These are phyloP conservation scores for Talaromyces adpressus DNA, from an alignment of 495 filamentous ascomycete species.

Conservation along the genomic window DNA sequence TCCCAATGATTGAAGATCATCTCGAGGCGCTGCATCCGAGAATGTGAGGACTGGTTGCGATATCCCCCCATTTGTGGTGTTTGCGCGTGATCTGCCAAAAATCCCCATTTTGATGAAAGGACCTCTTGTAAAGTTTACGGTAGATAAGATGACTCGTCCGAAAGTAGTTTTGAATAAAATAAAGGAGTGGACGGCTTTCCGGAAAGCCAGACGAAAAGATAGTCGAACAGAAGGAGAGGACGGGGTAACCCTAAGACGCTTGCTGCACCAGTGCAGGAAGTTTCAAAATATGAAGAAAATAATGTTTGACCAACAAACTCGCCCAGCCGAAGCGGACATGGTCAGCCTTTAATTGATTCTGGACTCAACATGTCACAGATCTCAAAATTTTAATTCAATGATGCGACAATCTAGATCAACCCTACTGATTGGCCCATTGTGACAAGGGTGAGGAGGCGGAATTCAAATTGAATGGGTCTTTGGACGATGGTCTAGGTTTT, in stretches of 20 bases:
- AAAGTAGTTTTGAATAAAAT: not conserved
- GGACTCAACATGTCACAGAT: not conserved
- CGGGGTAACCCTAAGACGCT: not conserved
- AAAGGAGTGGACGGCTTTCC: slow-evolving; percentile 46
- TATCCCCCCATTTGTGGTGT: slow-evolving; percentile 22
- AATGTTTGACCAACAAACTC: not conserved
- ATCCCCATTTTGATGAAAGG: slow-evolving; percentile 22
- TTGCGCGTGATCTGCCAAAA: slow-evolving; percentile 23
- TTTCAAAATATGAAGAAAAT: not conserved
- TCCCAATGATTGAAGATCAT: slow-evolving; percentile 20
- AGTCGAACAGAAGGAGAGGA: slow-evolving; percentile 11
- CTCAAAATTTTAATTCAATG: not conserved
- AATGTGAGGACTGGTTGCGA: slow-evolving; percentile 29
- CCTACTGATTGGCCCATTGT: not conserved
- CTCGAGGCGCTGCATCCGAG: slow-evolving; percentile 27
- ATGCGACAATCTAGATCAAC: not conserved
- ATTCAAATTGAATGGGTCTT: slow-evolving; percentile 1
- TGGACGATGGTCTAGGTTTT: not conserved
- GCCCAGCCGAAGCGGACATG: not conserved
- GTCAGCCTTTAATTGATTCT: not conserved
- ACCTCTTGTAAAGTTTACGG: slow-evolving; percentile 2
- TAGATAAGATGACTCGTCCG: not conserved
- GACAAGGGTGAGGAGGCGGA: not conserved
- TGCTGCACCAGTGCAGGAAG: slow-evolving; percentile 1
- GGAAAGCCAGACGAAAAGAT: slow-evolving; percentile 30